Percentiles rank a stretch among this genome's conserved stretches.
Evolutionary conservation across 2,329 filamentous ascomycete species (phyloP).

Genomic region (Calonectria hawksworthii): DNA sequence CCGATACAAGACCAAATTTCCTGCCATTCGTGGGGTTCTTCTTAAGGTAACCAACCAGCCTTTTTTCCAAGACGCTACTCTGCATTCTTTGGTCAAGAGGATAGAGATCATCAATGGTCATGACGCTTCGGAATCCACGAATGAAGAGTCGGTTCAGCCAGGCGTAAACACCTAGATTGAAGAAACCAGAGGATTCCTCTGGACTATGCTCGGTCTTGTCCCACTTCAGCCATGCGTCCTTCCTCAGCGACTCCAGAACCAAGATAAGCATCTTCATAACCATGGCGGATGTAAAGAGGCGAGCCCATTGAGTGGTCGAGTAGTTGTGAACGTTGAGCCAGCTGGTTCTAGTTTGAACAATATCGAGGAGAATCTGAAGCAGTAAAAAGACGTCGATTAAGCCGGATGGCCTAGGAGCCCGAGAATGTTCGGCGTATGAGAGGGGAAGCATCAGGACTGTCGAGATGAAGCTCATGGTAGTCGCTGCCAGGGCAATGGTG

Average conservation of each 20-base stretch:
- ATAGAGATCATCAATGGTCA: slow-evolving; percentile 32
- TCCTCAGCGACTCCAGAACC: neutral
- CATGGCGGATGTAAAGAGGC: slow-evolving; percentile 18
- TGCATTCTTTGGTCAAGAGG: slow-evolving; percentile 35
- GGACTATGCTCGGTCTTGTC: slow-evolving; percentile 28
- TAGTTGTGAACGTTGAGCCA: neutral
- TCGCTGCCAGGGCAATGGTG: neutral
- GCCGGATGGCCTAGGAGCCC: slow-evolving; percentile 36
- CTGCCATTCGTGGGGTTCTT: slow-evolving; percentile 18
- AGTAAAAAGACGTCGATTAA: slow-evolving; percentile 35
- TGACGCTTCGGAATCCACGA: slow-evolving; percentile 27
- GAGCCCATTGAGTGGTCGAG: slow-evolving; percentile 31
- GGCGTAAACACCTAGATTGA: slow-evolving; percentile 36
- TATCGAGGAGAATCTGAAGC: slow-evolving; percentile 33
- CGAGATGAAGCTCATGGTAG: neutral
- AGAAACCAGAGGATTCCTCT: slow-evolving; percentile 22
- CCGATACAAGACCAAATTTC: slow-evolving; percentile 21
- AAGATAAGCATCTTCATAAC: slow-evolving; percentile 29
- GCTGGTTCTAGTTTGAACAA: slow-evolving; percentile 30
- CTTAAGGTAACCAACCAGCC: slow-evolving; percentile 12
- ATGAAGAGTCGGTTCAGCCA: slow-evolving; percentile 36
- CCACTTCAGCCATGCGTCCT: slow-evolving; percentile 15
- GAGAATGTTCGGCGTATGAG: slow-evolving; percentile 38
- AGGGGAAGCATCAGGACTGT: neutral
- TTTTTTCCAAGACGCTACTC: slow-evolving; percentile 20